Percentiles rank a stretch among this genome's conserved stretches.
phyloP scores from a whole-genome alignment of 2,329 filamentous ascomycete species.

The Corinectria fuckeliana region DNA sequence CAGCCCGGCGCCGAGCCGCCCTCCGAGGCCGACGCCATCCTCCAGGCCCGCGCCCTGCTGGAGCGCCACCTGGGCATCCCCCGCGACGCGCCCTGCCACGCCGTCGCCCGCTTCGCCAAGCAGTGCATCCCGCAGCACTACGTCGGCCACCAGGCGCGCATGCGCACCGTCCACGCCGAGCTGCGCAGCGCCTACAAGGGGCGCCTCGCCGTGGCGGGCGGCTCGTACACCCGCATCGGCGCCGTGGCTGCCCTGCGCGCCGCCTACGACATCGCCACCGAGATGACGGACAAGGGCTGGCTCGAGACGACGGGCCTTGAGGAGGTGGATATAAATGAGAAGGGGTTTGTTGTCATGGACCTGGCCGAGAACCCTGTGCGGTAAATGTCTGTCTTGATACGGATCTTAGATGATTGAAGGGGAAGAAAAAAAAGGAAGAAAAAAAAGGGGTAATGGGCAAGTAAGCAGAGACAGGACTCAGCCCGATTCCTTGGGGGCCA shows the following conservation, averaged over 20 bases:
- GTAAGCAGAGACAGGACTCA: neutral
- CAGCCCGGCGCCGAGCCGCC: slow-evolving; percentile 57
- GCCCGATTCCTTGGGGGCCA: neutral
- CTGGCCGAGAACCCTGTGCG: slow-evolving; percentile 38
- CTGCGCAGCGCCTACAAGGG: slow-evolving; percentile 64
- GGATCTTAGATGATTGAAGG: neutral
- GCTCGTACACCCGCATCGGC: slow-evolving; percentile 60
- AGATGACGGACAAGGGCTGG: slow-evolving; percentile 24
- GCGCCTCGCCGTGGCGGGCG: slow-evolving; percentile 67
- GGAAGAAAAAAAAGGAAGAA: neutral
- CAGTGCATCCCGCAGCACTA: slow-evolving; percentile 92
- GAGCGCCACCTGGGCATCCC: slow-evolving; percentile 76
- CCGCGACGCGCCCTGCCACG: slow-evolving; percentile 62
- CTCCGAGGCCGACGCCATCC: slow-evolving; percentile 67
- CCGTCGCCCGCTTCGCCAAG: slow-evolving; percentile 62
- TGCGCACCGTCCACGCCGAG: slow-evolving; percentile 63
- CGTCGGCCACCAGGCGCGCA: slow-evolving; percentile 74
- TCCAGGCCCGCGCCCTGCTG: slow-evolving; percentile 74
- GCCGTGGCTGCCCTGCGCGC: slow-evolving; percentile 59
- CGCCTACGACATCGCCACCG: slow-evolving; percentile 41
- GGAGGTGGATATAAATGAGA: slow-evolving; percentile 24
- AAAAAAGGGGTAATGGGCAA: neutral
- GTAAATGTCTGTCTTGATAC: neutral
- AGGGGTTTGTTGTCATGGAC: slow-evolving; percentile 36
- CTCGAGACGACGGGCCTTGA: slow-evolving; percentile 42